Evolutionary conservation across 2,329 filamentous ascomycete species (phyloP).

Genomic region (Aspergillus intermedius): DNA sequence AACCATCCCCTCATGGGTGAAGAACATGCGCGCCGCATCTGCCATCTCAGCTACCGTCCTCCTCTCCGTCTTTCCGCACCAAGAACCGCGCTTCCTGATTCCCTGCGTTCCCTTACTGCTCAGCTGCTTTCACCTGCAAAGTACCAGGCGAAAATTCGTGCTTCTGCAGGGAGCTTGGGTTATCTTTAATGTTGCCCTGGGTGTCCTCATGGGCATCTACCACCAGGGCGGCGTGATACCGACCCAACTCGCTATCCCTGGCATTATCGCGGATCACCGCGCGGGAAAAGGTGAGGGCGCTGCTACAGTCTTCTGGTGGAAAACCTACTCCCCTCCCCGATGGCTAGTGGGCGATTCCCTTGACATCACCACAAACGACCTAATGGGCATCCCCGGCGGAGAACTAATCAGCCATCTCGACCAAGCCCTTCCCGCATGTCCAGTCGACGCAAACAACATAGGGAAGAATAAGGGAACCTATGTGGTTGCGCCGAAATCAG

Average conservation of each 20-base stretch:
- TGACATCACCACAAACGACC: constrained; percentile 37
- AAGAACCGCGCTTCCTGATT: constrained; percentile 49
- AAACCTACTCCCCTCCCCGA: constrained; percentile 48
- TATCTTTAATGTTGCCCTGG: constrained; percentile 44
- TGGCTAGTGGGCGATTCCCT: constrained; percentile 43
- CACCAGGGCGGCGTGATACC: constrained; percentile 50
- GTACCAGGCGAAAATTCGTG: constrained; percentile 35
- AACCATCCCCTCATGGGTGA: constrained; percentile 24
- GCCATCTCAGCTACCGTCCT: constrained; percentile 39
- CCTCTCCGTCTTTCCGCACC: constrained; percentile 44
- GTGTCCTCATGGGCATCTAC: constrained; percentile 47
- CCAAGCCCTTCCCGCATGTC: constrained; percentile 26
- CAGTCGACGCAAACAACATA: constrained; percentile 11
- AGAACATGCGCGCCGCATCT: constrained; percentile 37
- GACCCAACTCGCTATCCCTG: constrained; percentile 41
- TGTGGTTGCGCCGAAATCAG: constrained; percentile 42
- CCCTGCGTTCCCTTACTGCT: constrained; percentile 47
- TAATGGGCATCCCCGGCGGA: constrained; percentile 43
- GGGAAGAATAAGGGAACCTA: constrained; percentile 24
- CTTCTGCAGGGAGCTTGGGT: constrained; percentile 32
- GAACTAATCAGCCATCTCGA: constrained; percentile 37
- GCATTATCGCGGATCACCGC: constrained; percentile 26
- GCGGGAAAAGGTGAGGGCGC: constrained; percentile 9
- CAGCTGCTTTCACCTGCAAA: constrained; percentile 40
- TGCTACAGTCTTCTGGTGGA: constrained; percentile 48